Conservation (phyloP, 345 rosid species). For the Citrus mangshanensis region DNA sequence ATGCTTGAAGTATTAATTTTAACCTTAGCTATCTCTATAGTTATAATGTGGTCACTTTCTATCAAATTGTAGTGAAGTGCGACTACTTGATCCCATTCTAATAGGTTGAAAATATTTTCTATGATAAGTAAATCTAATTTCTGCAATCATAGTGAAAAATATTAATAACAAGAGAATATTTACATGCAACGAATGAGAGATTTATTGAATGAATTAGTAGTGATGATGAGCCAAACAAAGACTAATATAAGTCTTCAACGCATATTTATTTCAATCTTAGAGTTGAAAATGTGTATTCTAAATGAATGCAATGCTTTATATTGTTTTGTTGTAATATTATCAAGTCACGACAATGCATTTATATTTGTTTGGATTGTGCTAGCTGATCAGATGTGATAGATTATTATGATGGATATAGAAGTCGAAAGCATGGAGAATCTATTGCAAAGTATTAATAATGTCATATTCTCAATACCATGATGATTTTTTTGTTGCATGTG, state of each 20-base stretch:
- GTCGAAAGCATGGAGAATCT: not conserved
- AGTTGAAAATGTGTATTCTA: no score
- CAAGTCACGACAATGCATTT: not conserved
- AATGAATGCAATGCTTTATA: not conserved
- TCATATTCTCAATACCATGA: not conserved
- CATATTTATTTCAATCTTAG: not conserved
- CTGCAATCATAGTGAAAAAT: no score
- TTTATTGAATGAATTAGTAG: constrained; percentile 63
- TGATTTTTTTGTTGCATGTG: not conserved
- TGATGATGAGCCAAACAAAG: constrained; percentile 74
- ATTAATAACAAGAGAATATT: not conserved
- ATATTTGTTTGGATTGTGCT: not conserved
- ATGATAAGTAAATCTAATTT: no score
- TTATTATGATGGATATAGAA: not conserved
- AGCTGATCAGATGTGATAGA: not conserved
- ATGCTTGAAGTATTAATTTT: no score
- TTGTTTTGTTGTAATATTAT: not conserved
- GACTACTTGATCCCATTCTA: no score
- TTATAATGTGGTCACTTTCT: no score
- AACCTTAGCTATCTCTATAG: no score
- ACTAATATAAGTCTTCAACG: constrained; percentile 38
- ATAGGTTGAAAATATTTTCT: no score
- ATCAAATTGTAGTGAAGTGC: no score
- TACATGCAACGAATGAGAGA: constrained; percentile 73
- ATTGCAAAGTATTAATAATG: not conserved